phyloP scores from a whole-genome alignment of 2,329 filamentous ascomycete species.

The Gaeumannomyces sp. region DNA sequence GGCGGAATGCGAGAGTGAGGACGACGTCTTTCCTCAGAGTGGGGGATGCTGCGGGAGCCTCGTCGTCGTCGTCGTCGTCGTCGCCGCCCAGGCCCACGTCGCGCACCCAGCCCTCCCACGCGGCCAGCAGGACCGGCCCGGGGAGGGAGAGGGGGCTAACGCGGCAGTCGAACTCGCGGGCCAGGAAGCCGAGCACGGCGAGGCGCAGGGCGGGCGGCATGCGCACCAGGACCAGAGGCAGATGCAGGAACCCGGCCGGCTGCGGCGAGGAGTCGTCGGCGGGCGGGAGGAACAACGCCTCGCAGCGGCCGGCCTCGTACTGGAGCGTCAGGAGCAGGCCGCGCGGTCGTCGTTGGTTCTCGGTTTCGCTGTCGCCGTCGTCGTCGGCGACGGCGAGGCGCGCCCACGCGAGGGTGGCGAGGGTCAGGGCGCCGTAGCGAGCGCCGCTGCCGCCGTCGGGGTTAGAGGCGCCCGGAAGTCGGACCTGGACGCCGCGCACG shows the following conservation, averaged over 20 bases:
- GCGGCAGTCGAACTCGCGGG: constrained; percentile 49
- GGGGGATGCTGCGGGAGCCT: neutral
- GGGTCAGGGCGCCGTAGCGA: constrained; percentile 5
- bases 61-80: constrained; percentile 22
- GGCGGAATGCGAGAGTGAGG: constrained; percentile 45
- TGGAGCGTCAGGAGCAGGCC: constrained; percentile 40
- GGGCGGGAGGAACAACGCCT: constrained; percentile 34
- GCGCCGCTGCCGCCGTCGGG: constrained; percentile 3
- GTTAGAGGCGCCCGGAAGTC: constrained; percentile 22
- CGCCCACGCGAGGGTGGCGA: constrained; percentile 13
- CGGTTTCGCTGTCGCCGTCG: constrained; percentile 1
- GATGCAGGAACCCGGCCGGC: constrained; percentile 32
- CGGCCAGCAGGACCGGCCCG: constrained; percentile 41
- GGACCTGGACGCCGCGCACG: constrained; percentile 53
- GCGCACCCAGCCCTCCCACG: constrained; percentile 9
- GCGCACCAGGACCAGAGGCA: constrained; percentile 48
- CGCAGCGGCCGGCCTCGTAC: constrained; percentile 47
- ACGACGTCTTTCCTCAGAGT: constrained; percentile 39
- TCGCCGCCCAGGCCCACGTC: constrained; percentile 14
- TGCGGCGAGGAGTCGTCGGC: neutral
- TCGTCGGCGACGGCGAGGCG: constrained; percentile 10
- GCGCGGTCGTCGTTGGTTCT: constrained; percentile 16
- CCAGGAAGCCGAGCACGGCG: constrained; percentile 44
- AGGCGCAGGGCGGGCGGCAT: constrained; percentile 48
- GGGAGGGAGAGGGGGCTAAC: constrained; percentile 44